Conservation (phyloP, 345 rosid species). For the Heritiera fomes region DNA sequence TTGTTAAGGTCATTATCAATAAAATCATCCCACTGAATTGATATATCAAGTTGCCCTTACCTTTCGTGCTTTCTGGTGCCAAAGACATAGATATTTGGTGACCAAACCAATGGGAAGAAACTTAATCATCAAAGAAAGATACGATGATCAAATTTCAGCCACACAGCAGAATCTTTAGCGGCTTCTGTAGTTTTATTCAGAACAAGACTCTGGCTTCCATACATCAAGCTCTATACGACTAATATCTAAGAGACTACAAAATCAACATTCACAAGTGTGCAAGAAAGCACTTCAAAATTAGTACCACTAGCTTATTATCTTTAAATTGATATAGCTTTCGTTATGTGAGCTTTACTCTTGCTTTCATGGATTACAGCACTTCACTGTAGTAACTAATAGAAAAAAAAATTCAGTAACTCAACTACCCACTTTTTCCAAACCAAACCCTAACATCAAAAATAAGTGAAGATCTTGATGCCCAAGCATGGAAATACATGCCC, state of each 20-base stretch:
- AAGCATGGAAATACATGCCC: neutral
- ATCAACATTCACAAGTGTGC: neutral
- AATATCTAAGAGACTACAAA: neutral
- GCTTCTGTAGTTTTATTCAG: neutral
- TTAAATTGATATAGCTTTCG: neutral
- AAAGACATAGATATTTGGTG: neutral
- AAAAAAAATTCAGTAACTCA: neutral
- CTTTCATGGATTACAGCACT: neutral
- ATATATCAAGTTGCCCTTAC: neutral
- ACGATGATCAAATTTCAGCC: conserved; percentile 4
- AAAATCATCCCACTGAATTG: neutral
- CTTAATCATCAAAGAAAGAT: conserved; percentile 7
- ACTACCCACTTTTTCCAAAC: neutral
- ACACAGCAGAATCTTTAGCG: neutral
- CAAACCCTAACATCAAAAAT: conserved; percentile 20
- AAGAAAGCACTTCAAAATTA: neutral
- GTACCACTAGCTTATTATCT: neutral
- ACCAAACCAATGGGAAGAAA: neutral
- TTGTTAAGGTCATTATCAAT: neutral
- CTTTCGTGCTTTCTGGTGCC: neutral
- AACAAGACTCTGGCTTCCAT: conserved; percentile 3
- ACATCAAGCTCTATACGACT: neutral
- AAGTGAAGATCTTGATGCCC: neutral
- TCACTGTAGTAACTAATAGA: neutral
- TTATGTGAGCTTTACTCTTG: neutral